These are phyloP conservation scores for Paraphaeosphaeria sporulosa DNA, from an alignment of 2,329 filamentous ascomycete species.

Conservation along the genomic window DNA sequence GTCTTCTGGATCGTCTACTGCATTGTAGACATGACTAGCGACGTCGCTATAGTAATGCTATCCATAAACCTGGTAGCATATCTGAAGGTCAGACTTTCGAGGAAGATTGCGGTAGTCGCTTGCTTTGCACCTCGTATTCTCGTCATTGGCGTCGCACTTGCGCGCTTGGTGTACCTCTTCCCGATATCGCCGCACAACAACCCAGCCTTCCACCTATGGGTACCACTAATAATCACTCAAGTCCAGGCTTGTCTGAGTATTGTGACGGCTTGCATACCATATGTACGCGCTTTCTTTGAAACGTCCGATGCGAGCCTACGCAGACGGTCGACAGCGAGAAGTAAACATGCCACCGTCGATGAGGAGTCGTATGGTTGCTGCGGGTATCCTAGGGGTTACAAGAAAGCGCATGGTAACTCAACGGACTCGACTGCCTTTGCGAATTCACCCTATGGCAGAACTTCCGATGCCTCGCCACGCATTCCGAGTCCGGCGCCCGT, in stretches of 20 bases:
- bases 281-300: slow-evolving; percentile 41
- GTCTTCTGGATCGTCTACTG: slow-evolving; percentile 46
- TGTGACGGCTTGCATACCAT: slow-evolving; percentile 44
- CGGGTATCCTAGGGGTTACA: slow-evolving; percentile 25
- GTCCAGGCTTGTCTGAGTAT: slow-evolving; percentile 40
- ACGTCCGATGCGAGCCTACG: slow-evolving; percentile 26
- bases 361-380: slow-evolving; percentile 16
- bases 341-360: slow-evolving; percentile 20
- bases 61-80: slow-evolving; percentile 41
- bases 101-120: slow-evolving; percentile 38
- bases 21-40: slow-evolving; percentile 42
- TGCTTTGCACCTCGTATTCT: slow-evolving; percentile 43
- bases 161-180: slow-evolving; percentile 41
- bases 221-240: slow-evolving; percentile 36
- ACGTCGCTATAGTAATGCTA: slow-evolving; percentile 40
- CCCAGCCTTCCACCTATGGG: slow-evolving; percentile 38
- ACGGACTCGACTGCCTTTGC: slow-evolving; percentile 20
- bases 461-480: slow-evolving; percentile 31
- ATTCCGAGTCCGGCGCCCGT: slow-evolving; percentile 28
- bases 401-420: slow-evolving; percentile 18
- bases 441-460: slow-evolving; percentile 22
- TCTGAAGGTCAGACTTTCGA: slow-evolving; percentile 29
- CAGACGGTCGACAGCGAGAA: slow-evolving; percentile 23
- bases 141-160: slow-evolving; percentile 34
- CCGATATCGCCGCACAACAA: slow-evolving; percentile 37